Evolutionary conservation across 352 stramenopile genomes (phyloP), one percentile per base, ranked within the genome.

Genomic region (Pseudoperonospora humuli): DNA sequence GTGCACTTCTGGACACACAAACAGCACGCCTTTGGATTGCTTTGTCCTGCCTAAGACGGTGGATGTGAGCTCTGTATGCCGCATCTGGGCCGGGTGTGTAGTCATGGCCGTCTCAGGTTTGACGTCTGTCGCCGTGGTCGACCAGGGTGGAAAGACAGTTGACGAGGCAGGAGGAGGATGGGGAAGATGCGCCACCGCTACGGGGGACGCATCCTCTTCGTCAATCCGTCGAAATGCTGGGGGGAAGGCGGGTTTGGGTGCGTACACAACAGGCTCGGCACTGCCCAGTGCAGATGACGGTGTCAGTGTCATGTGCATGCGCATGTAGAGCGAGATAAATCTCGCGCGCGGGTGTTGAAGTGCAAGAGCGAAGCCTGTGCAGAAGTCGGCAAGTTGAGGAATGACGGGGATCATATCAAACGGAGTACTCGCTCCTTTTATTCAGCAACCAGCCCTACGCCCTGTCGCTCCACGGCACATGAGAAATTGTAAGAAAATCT

Each of bases 1-100:
- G 50, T 89, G 71, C 31, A 76, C 62, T 43, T 91, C 81, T 19
- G 59, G 35, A 27, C 35, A 41, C 13, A 41, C 21, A 41, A 31
- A 41, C 3, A n/a, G 35, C 10, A 50, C 45, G 4, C 52, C 36
- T 32, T 64, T 60, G 27, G 41, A 7, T 19, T 47, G 27, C n/a
- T 49, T 54, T 27, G 54, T 42, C 28, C 20, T 47, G 7, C 15
- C 11, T 13, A 23, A 26, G 3, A 45, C 27, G 5, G 19, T 31
- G 3, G 35, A 32, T 17, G 27, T 47, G 9, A 28, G 17, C 37
- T 44, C 19, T 3, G n/a, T 3, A 4, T 11, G 10, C 27, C 37
- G 41, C 18, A 27, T 31, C 19, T 29, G 28, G 6, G 24, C 20
- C 2, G 42, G 6, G 5, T 13, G 15, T 7, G 41, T 14, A 1